These are phyloP conservation scores for Trichoderma gamsii DNA, from an alignment of 495 filamentous ascomycete species.

Conservation along the genomic window DNA sequence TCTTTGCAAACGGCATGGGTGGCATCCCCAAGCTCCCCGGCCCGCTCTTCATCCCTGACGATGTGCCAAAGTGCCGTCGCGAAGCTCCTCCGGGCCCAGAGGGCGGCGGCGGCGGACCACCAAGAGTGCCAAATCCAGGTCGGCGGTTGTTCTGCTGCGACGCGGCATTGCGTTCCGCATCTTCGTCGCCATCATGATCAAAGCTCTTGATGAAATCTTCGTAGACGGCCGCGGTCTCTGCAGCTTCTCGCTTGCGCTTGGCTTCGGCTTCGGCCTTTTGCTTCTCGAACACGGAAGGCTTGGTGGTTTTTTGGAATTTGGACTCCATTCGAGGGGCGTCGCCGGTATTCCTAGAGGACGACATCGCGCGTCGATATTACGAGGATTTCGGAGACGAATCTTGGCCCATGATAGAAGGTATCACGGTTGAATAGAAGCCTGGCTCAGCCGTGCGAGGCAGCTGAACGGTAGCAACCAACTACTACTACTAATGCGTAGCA, in stretches of 20 bases:
- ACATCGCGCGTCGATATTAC: conserved; percentile 28
- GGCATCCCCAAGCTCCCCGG: conserved; percentile 69
- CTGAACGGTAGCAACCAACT: background rate
- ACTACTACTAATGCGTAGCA: background rate
- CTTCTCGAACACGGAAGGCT: conserved; percentile 87
- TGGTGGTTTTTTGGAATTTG: conserved; percentile 76
- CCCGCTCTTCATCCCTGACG: conserved; percentile 51
- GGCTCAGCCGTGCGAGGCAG: background rate
- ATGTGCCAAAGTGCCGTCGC: conserved; percentile 40
- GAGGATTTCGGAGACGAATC: background rate
- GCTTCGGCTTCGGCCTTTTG: conserved; percentile 91
- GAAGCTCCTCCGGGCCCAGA: conserved; percentile 19
- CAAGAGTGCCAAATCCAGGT: conserved; percentile 35
- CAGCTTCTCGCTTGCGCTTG: conserved; percentile 78
- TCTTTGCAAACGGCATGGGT: conserved; percentile 44
- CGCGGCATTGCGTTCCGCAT: conserved; percentile 10
- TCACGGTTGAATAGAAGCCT: background rate
- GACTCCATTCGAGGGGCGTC: conserved; percentile 79
- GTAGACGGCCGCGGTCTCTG: conserved; percentile 83
- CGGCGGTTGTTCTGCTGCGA: background rate
- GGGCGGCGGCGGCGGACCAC: conserved; percentile 16
- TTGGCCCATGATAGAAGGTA: background rate
- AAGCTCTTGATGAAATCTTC: conserved; percentile 90
- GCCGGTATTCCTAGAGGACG: conserved; percentile 35
- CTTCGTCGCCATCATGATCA: conserved; percentile 51